These are phyloP conservation scores for Tolypocladium sp. DNA, from an alignment of 2,329 filamentous ascomycete species.

Conservation along the genomic window DNA sequence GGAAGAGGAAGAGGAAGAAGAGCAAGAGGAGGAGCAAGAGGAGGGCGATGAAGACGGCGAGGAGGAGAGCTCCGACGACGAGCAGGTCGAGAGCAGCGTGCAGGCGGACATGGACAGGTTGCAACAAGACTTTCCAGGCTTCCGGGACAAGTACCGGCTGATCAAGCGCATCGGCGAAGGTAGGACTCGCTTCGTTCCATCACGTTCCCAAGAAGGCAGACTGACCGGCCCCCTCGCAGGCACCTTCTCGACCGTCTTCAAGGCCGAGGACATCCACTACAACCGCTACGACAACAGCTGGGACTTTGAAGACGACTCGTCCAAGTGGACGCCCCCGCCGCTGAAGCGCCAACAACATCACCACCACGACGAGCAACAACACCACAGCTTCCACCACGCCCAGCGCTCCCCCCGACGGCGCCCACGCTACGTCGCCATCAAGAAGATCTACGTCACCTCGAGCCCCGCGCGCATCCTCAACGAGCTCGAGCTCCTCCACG, in stretches of 20 bases:
- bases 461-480: slow-evolving; percentile 90
- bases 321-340: slow-evolving; percentile 63
- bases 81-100: slow-evolving; percentile 58
- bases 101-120: slow-evolving; percentile 82
- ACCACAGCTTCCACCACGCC: slow-evolving; percentile 22
- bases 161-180: slow-evolving; percentile 98
- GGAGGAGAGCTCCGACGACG: slow-evolving; percentile 44
- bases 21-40: slow-evolving; percentile 21
- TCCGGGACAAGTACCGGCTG: slow-evolving; percentile 74
- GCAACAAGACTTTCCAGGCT: slow-evolving; percentile 72
- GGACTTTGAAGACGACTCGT: slow-evolving; percentile 62
- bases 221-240: slow-evolving; percentile 42
- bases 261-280: slow-evolving; percentile 88
- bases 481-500: slow-evolving; percentile 86
- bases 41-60: slow-evolving; percentile 30
- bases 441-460: slow-evolving; percentile 99
- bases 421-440: slow-evolving; percentile 83
- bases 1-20: slow-evolving; percentile 20
- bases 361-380: slow-evolving; percentile 8
- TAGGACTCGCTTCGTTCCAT: slow-evolving; percentile 23
- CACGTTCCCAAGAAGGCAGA: neutral
- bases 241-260: slow-evolving; percentile 98
- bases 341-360: slow-evolving; percentile 39
- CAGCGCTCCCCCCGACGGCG: slow-evolving; percentile 18
- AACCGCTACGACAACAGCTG: slow-evolving; percentile 77